These are phyloP conservation scores for Choanephora cucurbitarum DNA, from an alignment of 371 early-diverging fungal genomes.

Conservation along the genomic window DNA sequence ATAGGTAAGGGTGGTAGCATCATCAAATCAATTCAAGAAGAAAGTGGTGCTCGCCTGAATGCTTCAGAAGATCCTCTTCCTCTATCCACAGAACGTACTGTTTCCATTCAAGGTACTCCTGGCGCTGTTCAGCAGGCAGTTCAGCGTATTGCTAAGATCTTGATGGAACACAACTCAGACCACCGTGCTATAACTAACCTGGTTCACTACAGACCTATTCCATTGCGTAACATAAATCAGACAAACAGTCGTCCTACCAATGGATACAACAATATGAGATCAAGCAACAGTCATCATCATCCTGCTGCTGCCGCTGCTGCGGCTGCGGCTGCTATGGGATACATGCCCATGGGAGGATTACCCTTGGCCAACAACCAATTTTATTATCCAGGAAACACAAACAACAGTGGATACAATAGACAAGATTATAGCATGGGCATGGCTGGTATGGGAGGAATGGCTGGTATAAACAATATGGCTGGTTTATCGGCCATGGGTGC, in stretches of 20 bases:
- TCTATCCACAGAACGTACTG: constrained; percentile 77
- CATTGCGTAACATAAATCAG: constrained; percentile 16
- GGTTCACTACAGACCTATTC: constrained; percentile 64
- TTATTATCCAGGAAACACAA: constrained; percentile 30
- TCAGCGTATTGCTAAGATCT: constrained; percentile 69
- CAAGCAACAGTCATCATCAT: constrained; percentile 6
- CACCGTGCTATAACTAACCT: constrained; percentile 48
- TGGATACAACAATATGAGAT: constrained; percentile 19
- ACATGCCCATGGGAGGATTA: constrained; percentile 41
- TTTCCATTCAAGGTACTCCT: constrained; percentile 84
- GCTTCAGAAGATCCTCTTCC: constrained; percentile 80
- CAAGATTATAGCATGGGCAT: constrained; percentile 31
- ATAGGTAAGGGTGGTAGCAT: constrained; percentile 90
- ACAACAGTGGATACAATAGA: constrained; percentile 24
- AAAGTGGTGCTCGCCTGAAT: constrained; percentile 81
- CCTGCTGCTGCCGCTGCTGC: constrained; percentile 24
- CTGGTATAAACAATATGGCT: constrained; percentile 29
- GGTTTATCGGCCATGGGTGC: constrained; percentile 31
- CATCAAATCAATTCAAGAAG: constrained; percentile 87
- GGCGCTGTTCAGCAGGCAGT: constrained; percentile 81
- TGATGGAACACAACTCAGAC: constrained; percentile 52
- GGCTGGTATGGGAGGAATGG: constrained; percentile 23
- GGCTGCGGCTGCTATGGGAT: constrained; percentile 30
- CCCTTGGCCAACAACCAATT: constrained; percentile 16
- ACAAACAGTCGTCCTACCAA: background rate